Evolutionary conservation across 2,329 filamentous ascomycete species (phyloP).

Genomic region (Bisporella sp.): DNA sequence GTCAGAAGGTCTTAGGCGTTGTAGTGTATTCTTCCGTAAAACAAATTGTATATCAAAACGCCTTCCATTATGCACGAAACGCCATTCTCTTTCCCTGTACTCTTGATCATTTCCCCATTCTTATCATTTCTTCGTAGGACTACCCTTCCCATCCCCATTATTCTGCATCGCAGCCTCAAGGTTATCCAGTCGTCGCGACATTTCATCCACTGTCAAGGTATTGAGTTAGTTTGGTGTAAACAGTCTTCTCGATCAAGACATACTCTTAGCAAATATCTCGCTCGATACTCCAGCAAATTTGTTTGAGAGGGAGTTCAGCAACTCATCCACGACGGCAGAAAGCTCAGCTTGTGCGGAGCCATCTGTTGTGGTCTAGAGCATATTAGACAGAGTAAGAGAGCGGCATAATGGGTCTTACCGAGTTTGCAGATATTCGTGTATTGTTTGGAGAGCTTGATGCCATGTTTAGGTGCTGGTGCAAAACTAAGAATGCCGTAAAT

Average conservation of each 20-base stretch:
- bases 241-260: slow-evolving; percentile 26
- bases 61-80: background rate
- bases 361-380: slow-evolving; percentile 14
- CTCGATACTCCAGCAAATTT: slow-evolving; percentile 81
- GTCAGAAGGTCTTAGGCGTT: background rate
- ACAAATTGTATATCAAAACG: background rate
- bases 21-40: no score
- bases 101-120: background rate
- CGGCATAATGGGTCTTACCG: slow-evolving; percentile 7
- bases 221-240: background rate
- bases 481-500: no score
- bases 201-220: slow-evolving; percentile 73
- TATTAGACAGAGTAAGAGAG: background rate
- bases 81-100: background rate
- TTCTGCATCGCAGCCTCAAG: slow-evolving; percentile 41
- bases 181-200: slow-evolving; percentile 79
- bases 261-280: slow-evolving; percentile 86
- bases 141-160: slow-evolving; percentile 18
- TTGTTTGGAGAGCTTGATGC: slow-evolving; percentile 13
- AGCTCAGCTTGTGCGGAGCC: slow-evolving; percentile 24
- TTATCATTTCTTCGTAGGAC: slow-evolving; percentile 18
- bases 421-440: slow-evolving; percentile 14
- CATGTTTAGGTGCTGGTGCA: slow-evolving; percentile 7
- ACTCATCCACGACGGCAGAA: slow-evolving; percentile 66
- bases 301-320: slow-evolving; percentile 74